Base-by-base conservation (phyloP, 352 stramenopile species). In the Globisporangium paroecandrum region DNA sequence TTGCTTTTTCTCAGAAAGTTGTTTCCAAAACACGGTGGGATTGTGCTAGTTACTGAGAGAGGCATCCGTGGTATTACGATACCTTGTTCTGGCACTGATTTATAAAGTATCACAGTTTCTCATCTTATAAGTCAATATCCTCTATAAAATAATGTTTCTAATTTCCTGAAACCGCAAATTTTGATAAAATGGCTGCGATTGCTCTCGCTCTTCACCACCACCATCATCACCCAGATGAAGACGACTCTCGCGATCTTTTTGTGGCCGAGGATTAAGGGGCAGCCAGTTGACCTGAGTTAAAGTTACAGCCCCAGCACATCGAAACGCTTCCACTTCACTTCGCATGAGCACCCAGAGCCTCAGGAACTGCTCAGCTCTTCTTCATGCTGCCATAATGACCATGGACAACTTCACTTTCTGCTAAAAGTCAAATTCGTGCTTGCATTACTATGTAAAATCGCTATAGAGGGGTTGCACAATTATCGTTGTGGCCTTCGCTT, bases 41-140 rank as follows among this genome's bases (percentile, higher is more conserved):
- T 22, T 51, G 18, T 8, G 5, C 6, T 51, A 3, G 43, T 22
- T 49, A 3, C 15, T n/a, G 3, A 29, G 13, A 18, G 13, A 49
- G 15, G 4, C 1, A 49, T n/a, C 10, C 25, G 4, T 27, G 0
- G 49, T 3, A 13, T 15, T 18, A 18, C 4, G 10, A 4, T 43
- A 43, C 61, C 34, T 25, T 15, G 60, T 61, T 67, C 54, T 61
- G 18, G 41, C 15, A 60, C 62, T 67, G 62, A 67, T 67, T 67
- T 67, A 67, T 67, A 4, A 29, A 49, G 0, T 65, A 1, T 64
- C 20, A 49, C n/a, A 53, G n/a, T 34, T 13, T 34, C 2, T 22
- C 0, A 4, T 4, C 29, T 1, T 49, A 20, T 46, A 43, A 32
- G 5, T 4, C 1, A 0, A 47, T 62, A 51, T 0, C 56, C 56